These are phyloP conservation scores for Xylaria digitata DNA, from an alignment of 2,329 filamentous ascomycete genomes.

Conservation along the genomic window DNA sequence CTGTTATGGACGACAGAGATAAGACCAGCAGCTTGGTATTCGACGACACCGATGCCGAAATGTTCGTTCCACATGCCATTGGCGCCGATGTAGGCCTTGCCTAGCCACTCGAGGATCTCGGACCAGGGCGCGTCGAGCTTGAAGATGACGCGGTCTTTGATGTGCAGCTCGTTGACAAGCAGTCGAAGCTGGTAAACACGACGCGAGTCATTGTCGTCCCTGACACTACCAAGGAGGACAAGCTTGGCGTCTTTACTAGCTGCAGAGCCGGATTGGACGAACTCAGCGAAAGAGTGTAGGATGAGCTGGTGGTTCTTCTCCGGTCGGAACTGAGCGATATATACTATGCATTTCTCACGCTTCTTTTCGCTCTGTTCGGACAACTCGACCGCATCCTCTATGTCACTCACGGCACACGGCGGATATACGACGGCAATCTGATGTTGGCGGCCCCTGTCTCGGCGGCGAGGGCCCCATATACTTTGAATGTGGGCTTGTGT, in stretches of 20 bases:
- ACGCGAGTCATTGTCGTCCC: slow-evolving; percentile 82
- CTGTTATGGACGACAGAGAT: slow-evolving; percentile 94
- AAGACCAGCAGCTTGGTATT: slow-evolving; percentile 95
- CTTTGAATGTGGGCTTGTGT: slow-evolving; percentile 84
- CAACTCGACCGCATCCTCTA: slow-evolving; percentile 79
- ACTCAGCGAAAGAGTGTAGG: slow-evolving; percentile 83
- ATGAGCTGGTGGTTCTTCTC: slow-evolving; percentile 96
- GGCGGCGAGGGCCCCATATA: slow-evolving; percentile 76
- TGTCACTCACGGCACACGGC: slow-evolving; percentile 87
- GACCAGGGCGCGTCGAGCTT: slow-evolving; percentile 91
- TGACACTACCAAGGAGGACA: slow-evolving; percentile 90
- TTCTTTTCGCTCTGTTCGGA: slow-evolving; percentile 73
- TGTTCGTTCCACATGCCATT: slow-evolving; percentile 99
- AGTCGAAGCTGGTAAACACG: slow-evolving; percentile 89
- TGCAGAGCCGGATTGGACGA: slow-evolving; percentile 68
- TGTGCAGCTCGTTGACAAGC: slow-evolving; percentile 84
- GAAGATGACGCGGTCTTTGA: slow-evolving; percentile 88
- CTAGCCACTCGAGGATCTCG: slow-evolving; percentile 82
- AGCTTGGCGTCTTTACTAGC: slow-evolving; percentile 71
- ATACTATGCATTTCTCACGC: slow-evolving; percentile 80
- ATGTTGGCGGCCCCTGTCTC: slow-evolving; percentile 56
- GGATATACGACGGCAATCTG: slow-evolving; percentile 86
- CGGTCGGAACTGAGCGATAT: slow-evolving; percentile 96
- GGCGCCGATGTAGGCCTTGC: slow-evolving; percentile 82
- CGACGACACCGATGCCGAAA: slow-evolving; percentile 97